Evolutionary conservation across 2,329 filamentous ascomycete species (phyloP).

Genomic region (Fusarium haematococcum): DNA sequence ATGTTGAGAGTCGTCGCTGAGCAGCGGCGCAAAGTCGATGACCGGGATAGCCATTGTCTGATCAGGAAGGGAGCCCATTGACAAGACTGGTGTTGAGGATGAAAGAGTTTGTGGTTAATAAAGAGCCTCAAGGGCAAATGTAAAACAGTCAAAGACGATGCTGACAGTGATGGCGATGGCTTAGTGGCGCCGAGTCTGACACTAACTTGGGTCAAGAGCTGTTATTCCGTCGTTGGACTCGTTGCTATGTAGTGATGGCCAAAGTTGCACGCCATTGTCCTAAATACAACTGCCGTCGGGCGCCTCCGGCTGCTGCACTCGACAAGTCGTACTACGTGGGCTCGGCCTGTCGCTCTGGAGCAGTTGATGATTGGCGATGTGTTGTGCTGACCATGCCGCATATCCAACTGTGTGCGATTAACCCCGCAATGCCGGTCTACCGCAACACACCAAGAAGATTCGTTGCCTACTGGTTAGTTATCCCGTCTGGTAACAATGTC

Average conservation of each 20-base stretch:
- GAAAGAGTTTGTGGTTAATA: not conserved
- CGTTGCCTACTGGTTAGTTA: not conserved
- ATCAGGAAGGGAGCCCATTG: not conserved
- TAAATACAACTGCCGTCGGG: not conserved
- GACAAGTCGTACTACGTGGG: not conserved
- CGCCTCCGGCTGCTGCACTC: not conserved
- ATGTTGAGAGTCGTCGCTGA: slow-evolving; percentile 6
- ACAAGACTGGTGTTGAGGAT: not conserved
- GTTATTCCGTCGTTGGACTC: not conserved
- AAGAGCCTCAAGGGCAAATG: not conserved
- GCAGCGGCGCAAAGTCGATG: slow-evolving; percentile 35
- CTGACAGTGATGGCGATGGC: not conserved
- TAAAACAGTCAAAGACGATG: not conserved
- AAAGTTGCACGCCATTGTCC: not conserved
- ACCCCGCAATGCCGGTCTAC: not conserved
- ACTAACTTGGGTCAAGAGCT: not conserved
- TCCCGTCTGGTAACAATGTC: not conserved
- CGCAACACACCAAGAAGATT: not conserved
- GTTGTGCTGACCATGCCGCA: not conserved
- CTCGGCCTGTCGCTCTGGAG: not conserved
- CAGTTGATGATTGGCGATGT: not conserved
- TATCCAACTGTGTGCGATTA: not conserved
- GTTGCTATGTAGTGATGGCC: not conserved
- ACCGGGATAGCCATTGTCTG: slow-evolving; percentile 30
- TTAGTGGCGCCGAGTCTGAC: not conserved